Conservation (phyloP, 2,329 filamentous ascomycete genomes). For the Chaetothyriales sp. region DNA sequence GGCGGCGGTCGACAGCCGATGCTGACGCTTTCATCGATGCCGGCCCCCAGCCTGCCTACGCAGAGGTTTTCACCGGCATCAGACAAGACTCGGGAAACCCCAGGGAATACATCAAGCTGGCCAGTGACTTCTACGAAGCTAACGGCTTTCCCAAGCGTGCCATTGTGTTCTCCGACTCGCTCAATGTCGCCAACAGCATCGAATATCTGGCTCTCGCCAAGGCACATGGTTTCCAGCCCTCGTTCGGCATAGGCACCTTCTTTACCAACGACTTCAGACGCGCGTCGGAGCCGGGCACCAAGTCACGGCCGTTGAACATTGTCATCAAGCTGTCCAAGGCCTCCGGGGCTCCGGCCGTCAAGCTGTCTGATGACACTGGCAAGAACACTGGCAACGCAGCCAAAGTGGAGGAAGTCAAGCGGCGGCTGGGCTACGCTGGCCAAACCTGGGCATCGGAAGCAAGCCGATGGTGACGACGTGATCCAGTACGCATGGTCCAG, state of each 20-base stretch:
- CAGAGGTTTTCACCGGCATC: conserved; percentile 66
- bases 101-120: conserved; percentile 58
- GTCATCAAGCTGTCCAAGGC: conserved; percentile 93
- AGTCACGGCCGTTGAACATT: conserved; percentile 86
- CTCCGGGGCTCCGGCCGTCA: conserved; percentile 65
- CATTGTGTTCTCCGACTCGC: conserved; percentile 88
- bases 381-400: conserved; percentile 86
- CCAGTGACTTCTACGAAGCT: conserved; percentile 65
- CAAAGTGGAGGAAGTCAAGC: conserved; percentile 71
- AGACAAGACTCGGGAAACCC: conserved; percentile 87
- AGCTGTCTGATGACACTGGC: conserved; percentile 79
- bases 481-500: too few relatives aligned
- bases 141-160: conserved; percentile 66
- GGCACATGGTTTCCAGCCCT: conserved; percentile 62
- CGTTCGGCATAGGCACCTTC: conserved; percentile 90
- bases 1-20: conserved; percentile 26
- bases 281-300: conserved; percentile 49
- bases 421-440: conserved; percentile 70
- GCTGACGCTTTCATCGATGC: conserved; percentile 10
- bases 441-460: conserved; percentile 74
- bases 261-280: conserved; percentile 88
- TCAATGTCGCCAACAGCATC: conserved; percentile 80
- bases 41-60: conserved; percentile 47
- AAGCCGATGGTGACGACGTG: conserved; percentile 59
- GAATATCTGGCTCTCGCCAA: conserved; percentile 80